Evolutionary conservation across 371 early-diverging fungal species (phyloP), one percentile per base, ranked within the genome.

Genomic region (Mortierella sp.): DNA sequence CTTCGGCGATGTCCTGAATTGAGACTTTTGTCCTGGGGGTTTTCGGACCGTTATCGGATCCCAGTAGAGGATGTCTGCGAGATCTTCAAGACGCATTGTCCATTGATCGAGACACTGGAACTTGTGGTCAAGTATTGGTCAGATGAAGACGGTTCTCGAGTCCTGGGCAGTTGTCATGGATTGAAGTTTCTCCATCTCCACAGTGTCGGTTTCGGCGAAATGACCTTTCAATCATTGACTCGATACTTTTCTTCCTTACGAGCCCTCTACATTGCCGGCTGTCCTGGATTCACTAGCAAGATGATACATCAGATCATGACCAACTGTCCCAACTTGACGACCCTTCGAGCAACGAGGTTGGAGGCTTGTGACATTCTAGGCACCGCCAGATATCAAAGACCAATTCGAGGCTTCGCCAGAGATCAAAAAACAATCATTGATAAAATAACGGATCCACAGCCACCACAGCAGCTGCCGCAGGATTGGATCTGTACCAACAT

Each of bases 321-420:
- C 6, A 54, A 49, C 17, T 67, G 67, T 29, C 55, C 55, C 2
- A 1, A 25, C 5, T 27, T 67, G 27, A 21, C 12, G 1, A 40
- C 40, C 9, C 44, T 54, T 28, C 37, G 54, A 12, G 55, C 60
- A n/a, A 41, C 19, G 19, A 16, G n/a, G 5, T 34, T 67, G 44
- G 40, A 60, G 7, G 67, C 55, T 4, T 22, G 46, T n/a, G 60
- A 67, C 21, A 67, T 67, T 12, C 16, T 64, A 12, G 58, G 58
- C 0, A 1, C 53, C n/a, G n/a, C 5, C 25, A 48, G 17, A 12
- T 29, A 52, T 3, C n/a, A n/a, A n/a, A n/a, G n/a, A n/a, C n/a
- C n/a, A n/a, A n/a, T n/a, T n/a, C n/a, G n/a, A n/a, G n/a, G n/a
- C n/a, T n/a, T n/a, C n/a, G n/a, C n/a, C n/a, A n/a, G n/a, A n/a